Percentiles rank a stretch among this genome's conserved stretches.
Conservation (phyloP, 306 rosid genomes). For the Dryas drummondii region DNA sequence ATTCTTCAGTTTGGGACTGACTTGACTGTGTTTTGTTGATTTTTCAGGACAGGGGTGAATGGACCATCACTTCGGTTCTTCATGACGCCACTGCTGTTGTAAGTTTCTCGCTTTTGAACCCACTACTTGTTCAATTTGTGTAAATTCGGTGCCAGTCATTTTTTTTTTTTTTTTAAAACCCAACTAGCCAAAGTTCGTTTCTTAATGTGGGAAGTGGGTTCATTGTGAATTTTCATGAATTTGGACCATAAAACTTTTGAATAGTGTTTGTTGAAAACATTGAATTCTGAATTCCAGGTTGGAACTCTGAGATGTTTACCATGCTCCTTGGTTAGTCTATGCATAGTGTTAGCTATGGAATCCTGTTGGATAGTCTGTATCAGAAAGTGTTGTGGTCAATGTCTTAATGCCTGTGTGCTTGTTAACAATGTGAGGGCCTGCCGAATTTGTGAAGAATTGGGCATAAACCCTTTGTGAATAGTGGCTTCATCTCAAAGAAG, state of each 20-base stretch:
- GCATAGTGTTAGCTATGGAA: background rate
- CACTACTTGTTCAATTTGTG: background rate
- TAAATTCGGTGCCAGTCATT: background rate
- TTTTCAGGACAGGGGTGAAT: slow-evolving; percentile 65
- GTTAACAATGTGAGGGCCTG: background rate
- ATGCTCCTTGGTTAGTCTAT: background rate
- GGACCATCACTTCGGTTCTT: slow-evolving; percentile 78
- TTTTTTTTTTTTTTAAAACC: background rate
- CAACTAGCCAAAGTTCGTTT: background rate
- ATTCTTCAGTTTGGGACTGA: background rate
- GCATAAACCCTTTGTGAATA: background rate
- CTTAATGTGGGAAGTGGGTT: background rate
- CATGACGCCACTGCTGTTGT: slow-evolving; percentile 76
- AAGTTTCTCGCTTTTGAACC: slow-evolving; percentile 29
- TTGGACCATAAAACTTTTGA: background rate
- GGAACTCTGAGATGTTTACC: background rate
- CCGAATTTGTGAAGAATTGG: background rate
- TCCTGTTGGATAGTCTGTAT: background rate
- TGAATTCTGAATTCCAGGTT: background rate
- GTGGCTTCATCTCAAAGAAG: background rate
- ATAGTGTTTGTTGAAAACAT: background rate
- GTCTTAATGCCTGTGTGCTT: background rate
- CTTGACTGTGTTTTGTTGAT: background rate
- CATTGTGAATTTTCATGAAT: background rate
- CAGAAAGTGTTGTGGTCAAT: no score